Percentiles rank a stretch among this genome's conserved stretches.
Conservation (phyloP, 116 monocot genomes). For the Dioscorea cayenensis region DNA sequence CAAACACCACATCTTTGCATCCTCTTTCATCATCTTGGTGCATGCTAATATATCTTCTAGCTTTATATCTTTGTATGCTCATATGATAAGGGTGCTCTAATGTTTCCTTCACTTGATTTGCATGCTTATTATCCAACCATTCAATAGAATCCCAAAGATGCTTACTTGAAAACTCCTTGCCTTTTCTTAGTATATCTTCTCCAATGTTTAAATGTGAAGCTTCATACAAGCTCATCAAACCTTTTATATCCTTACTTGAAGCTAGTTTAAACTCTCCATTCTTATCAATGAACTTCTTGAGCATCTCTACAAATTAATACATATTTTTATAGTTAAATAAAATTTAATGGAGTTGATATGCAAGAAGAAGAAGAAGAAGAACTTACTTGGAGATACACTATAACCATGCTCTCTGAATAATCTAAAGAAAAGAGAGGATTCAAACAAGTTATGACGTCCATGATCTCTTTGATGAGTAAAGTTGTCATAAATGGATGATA, state of each 20-base stretch:
- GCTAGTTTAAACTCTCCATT: slow-evolving; percentile 15
- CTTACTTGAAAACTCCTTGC: slow-evolving; percentile 18
- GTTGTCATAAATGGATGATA: neutral
- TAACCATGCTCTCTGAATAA: slow-evolving; percentile 4
- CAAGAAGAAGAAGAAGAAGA: neutral
- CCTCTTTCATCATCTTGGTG: neutral
- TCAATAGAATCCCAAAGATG: slow-evolving; percentile 5
- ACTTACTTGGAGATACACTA: slow-evolving; percentile 5
- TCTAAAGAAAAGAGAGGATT: slow-evolving; percentile 3
- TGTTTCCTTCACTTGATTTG: slow-evolving; percentile 14
- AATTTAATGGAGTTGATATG: no score
- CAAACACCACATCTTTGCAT: slow-evolving; percentile 3
- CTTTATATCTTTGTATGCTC: slow-evolving; percentile 26
- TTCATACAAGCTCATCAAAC: slow-evolving; percentile 41
- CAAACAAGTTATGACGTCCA: neutral
- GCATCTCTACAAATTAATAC: slow-evolving; percentile 10
- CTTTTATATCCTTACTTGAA: slow-evolving; percentile 19
- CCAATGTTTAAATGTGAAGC: slow-evolving; percentile 34
- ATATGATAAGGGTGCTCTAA: slow-evolving; percentile 34
- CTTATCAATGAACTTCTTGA: slow-evolving; percentile 21
- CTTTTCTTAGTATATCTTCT: slow-evolving; percentile 22
- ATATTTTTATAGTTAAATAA: neutral
- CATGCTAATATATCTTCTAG: slow-evolving; percentile 14
- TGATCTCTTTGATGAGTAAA: neutral
- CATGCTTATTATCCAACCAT: neutral